phyloP scores from a whole-genome alignment of 148 eudicot genomes.

The Diospyros lotus region DNA sequence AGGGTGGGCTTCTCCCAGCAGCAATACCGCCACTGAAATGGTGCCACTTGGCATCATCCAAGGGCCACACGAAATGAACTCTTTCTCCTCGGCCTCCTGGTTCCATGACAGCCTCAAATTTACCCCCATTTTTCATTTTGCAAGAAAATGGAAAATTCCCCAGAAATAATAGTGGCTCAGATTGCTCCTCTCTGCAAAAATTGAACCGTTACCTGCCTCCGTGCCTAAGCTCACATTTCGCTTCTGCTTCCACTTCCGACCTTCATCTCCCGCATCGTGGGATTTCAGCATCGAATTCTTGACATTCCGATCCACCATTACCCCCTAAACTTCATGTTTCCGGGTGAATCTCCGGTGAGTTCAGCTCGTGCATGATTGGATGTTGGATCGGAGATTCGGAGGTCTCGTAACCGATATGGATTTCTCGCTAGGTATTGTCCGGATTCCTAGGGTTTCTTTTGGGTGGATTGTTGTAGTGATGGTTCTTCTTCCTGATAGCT shows the following conservation, averaged over 20 bases:
- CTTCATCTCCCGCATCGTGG: not conserved
- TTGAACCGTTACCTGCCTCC: slow-evolving; percentile 3
- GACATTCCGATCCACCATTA: slow-evolving; percentile 12
- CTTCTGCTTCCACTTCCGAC: not conserved
- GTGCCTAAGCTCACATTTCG: not conserved
- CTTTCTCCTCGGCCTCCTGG: not conserved
- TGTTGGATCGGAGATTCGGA: slow-evolving; percentile 2
- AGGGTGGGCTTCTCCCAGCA: too few species aligned
- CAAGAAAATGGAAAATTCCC: not conserved
- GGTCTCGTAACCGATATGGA: slow-evolving; percentile 12
- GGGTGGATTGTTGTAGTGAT: too few species aligned
- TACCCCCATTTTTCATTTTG: not conserved
- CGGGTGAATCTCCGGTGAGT: slow-evolving; percentile 14
- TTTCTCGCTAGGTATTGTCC: slow-evolving; percentile 24
- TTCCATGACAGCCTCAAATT: slow-evolving; percentile 16
- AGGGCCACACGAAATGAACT: too few species aligned
- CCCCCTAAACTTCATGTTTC: not conserved
- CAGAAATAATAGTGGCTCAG: slow-evolving; percentile 48
- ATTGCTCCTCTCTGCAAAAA: slow-evolving; percentile 26
- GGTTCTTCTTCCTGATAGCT: not conserved
- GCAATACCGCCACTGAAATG: too few species aligned
- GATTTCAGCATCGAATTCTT: slow-evolving; percentile 4
- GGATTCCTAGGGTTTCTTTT: too few species aligned
- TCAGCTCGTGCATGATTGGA: slow-evolving; percentile 9
- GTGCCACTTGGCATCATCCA: too few species aligned